phyloP scores from a whole-genome alignment of 371 early-diverging fungal species.

The Mortierella sp. region DNA sequence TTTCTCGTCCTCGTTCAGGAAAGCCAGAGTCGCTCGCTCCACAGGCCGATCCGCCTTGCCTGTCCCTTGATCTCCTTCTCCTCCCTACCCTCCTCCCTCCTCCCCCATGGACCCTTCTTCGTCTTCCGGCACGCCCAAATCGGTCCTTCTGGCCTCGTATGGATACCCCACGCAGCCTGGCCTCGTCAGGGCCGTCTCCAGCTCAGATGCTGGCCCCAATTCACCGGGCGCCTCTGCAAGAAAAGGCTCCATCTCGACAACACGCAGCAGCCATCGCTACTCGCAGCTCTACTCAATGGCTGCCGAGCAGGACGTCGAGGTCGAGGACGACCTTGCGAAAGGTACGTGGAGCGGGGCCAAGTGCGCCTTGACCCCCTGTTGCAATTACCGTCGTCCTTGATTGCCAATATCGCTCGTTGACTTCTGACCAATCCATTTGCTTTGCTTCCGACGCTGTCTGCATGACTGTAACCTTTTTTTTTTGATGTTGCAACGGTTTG shows the following conservation, averaged over 20 bases:
- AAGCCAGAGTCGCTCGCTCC: too few relatives aligned
- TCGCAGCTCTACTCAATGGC: constrained; percentile 95
- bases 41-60: not conserved
- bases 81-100: constrained; percentile 1
- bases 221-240: constrained; percentile 32
- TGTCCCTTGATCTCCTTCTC: constrained; percentile 1
- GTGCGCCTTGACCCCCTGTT: too few relatives aligned
- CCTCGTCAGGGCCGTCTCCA: constrained; percentile 48
- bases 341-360: constrained; percentile 55
- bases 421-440: too few relatives aligned
- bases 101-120: constrained; percentile 34
- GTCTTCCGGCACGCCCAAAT: constrained; percentile 46
- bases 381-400: too few relatives aligned
- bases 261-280: constrained; percentile 67
- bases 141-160: constrained; percentile 50
- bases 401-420: not conserved
- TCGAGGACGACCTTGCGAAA: constrained; percentile 91
- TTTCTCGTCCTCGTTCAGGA: not conserved
- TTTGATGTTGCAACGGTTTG: too few relatives aligned
- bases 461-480: too few relatives aligned
- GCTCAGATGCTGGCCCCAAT: constrained; percentile 19
- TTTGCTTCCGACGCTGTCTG: too few relatives aligned
- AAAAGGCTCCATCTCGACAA: constrained; percentile 53
- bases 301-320: constrained; percentile 92
- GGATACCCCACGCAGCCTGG: constrained; percentile 52